Evolutionary conservation across 768 basidiomycete species (phyloP).

Genomic region (Gymnopilus dilepis): DNA sequence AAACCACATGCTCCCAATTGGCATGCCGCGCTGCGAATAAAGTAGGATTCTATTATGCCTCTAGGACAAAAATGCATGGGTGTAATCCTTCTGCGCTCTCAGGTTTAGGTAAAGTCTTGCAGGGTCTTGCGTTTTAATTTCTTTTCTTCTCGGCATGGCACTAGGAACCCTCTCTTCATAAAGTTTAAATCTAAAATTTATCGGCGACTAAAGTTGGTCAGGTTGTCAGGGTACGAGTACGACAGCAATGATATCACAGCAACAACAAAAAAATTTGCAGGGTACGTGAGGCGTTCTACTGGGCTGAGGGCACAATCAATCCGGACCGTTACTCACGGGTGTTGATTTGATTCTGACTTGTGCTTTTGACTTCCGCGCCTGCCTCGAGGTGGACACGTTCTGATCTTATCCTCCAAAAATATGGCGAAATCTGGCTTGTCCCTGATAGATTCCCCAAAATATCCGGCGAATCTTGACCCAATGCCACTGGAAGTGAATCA

Average conservation of each 20-base stretch:
- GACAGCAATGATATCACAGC: constrained; percentile 8
- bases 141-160: constrained; percentile 1
- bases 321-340: constrained; percentile 27
- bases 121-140: constrained; percentile 5
- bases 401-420: constrained; percentile 48
- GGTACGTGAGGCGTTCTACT: constrained; percentile 7
- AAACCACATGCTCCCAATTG: constrained; percentile 7
- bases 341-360: constrained; percentile 22
- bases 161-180: constrained; percentile 14
- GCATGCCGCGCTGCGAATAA: constrained; percentile 16
- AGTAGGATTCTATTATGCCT: constrained; percentile 18
- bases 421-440: constrained; percentile 34
- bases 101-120: constrained; percentile 8
- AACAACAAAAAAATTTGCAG: neutral
- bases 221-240: neutral
- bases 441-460: constrained; percentile 38
- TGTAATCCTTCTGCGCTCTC: constrained; percentile 10
- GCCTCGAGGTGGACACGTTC: constrained; percentile 51
- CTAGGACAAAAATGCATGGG: constrained; percentile 13
- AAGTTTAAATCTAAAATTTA: constrained; percentile 21
- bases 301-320: constrained; percentile 21
- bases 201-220: constrained; percentile 1
- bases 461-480: constrained; percentile 35
- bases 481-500: constrained; percentile 31
- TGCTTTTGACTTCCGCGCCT: constrained; percentile 17